These are phyloP conservation scores for Chrysopogon serrulatus DNA, from an alignment of 176 grass and related monocot genomes.

Conservation along the genomic window DNA sequence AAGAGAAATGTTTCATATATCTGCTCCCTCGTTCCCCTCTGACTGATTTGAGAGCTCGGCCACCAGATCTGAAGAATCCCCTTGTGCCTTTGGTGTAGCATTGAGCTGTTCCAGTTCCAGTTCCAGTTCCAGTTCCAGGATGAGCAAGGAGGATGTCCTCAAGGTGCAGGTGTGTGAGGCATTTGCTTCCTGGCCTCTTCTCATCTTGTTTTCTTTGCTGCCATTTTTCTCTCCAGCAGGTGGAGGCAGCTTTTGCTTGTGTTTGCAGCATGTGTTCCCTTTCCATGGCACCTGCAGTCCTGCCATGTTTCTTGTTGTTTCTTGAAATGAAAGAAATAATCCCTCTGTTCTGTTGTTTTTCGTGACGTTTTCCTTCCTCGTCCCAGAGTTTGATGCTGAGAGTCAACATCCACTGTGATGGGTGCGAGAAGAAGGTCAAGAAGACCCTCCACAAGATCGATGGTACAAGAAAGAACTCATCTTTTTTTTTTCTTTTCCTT, in stretches of 20 bases:
- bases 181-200: neutral
- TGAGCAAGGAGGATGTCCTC: conserved; percentile 56
- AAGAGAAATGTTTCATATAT: neutral
- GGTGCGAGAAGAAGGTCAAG: conserved; percentile 73
- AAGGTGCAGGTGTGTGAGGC: conserved; percentile 39
- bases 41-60: neutral
- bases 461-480: neutral
- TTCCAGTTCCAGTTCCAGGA: neutral
- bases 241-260: neutral
- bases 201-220: neutral
- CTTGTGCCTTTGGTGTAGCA: neutral
- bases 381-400: conserved; percentile 49
- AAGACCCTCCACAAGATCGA: conserved; percentile 71
- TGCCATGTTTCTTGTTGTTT: neutral
- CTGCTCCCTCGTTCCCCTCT: neutral
- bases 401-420: conserved; percentile 69
- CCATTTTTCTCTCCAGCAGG: neutral
- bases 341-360: neutral
- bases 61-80: neutral
- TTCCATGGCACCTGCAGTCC: neutral
- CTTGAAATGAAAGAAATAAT: neutral
- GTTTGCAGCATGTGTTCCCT: neutral
- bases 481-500: too few relatives aligned
- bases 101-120: neutral
- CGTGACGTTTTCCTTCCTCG: neutral